Evolutionary conservation across 345 rosid genomes (phyloP).

Genomic region (Salix caprea): DNA sequence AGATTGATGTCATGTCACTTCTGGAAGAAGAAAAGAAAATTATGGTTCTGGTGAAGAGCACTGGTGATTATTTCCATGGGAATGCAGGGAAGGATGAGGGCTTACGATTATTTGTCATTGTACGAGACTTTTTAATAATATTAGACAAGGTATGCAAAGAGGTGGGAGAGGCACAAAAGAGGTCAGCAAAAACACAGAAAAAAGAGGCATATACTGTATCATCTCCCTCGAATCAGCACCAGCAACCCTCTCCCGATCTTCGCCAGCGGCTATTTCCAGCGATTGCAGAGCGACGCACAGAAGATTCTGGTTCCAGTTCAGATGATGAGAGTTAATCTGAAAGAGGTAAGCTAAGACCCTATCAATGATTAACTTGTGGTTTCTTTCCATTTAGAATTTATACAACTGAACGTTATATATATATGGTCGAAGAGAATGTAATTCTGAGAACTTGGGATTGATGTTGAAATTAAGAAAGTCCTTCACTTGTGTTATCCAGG

Average conservation of each 20-base stretch:
- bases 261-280: constrained; percentile 72
- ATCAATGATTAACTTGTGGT: not conserved
- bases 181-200: constrained; percentile 38
- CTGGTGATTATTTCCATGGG: constrained; percentile 97
- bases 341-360: constrained; percentile 9
- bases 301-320: constrained; percentile 42
- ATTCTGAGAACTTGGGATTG: not conserved
- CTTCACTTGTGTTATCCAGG: not conserved
- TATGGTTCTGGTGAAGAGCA: constrained; percentile 76
- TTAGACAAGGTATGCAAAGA: constrained; percentile 81
- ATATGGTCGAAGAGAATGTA: not conserved
- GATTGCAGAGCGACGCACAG: constrained; percentile 52
- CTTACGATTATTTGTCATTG: constrained; percentile 63
- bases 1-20: constrained; percentile 52
- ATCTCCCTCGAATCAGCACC: constrained; percentile 41
- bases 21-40: constrained; percentile 85
- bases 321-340: constrained; percentile 37
- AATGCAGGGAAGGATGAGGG: constrained; percentile 92
- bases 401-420: not conserved
- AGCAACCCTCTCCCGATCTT: constrained; percentile 40
- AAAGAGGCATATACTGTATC: constrained; percentile 50
- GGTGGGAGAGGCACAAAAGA: constrained; percentile 59
- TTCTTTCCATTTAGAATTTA: not conserved
- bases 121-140: constrained; percentile 79
- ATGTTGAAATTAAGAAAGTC: not conserved